A percentile compares a stretch with the other conserved stretches of the same genome.
phyloP scores from a whole-genome alignment of 768 basidiomycete genomes.

The Crepidotus variabilis region DNA sequence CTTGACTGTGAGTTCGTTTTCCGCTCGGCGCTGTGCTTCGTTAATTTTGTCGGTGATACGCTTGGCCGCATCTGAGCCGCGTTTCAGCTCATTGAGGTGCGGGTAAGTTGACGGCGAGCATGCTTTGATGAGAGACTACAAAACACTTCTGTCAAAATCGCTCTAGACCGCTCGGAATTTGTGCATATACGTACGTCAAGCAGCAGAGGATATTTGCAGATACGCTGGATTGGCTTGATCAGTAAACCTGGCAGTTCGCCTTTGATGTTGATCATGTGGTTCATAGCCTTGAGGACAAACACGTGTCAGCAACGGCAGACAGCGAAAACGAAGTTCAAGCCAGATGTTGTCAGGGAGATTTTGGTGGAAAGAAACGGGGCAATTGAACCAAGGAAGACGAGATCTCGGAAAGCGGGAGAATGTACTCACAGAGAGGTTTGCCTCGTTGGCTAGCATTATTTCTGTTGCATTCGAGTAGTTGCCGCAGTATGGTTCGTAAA shows the following conservation, averaged over 20 bases:
- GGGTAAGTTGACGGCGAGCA: constrained; percentile 60
- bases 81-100: constrained; percentile 75
- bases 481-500: constrained; percentile 97
- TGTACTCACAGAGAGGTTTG: constrained; percentile 74
- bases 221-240: constrained; percentile 97
- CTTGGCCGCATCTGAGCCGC: constrained; percentile 82
- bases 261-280: constrained; percentile 84
- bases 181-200: constrained; percentile 64
- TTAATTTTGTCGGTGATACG: constrained; percentile 95
- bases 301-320: constrained; percentile 34
- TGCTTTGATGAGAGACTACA: constrained; percentile 73
- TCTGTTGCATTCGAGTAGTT: constrained; percentile 89
- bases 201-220: constrained; percentile 97
- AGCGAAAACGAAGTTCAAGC: constrained; percentile 21
- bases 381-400: constrained; percentile 7
- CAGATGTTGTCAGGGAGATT: constrained; percentile 37
- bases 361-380: constrained; percentile 16
- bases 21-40: constrained; percentile 87
- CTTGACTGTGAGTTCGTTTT: constrained; percentile 89
- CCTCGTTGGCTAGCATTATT: constrained; percentile 81
- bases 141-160: constrained; percentile 5
- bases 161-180: too few relatives aligned
- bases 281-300: constrained; percentile 57
- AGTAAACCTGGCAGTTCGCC: constrained; percentile 94
- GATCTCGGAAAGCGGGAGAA: constrained; percentile 11